phyloP scores from a whole-genome alignment of 148 eudicot genomes.

The Camellia lanceoleosa region DNA sequence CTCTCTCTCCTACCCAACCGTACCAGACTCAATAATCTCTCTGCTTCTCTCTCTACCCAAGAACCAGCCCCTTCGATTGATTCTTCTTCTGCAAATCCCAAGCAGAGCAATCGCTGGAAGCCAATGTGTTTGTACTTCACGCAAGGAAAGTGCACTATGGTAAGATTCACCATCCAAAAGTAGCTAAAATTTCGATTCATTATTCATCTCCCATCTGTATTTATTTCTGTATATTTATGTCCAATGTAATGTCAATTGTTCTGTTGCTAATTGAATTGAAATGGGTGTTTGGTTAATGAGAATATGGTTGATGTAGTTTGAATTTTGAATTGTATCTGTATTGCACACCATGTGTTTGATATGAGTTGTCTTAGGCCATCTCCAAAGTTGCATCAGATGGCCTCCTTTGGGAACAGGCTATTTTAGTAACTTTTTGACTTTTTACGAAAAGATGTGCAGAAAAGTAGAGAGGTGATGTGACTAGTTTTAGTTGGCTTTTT shows the following conservation, averaged over 20 bases:
- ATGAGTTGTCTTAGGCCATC: neutral
- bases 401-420: too few species aligned
- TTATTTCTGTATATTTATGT: neutral
- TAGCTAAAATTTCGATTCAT: neutral
- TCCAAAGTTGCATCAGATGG: too few species aligned
- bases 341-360: slow-evolving; percentile 36
- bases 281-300: neutral
- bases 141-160: slow-evolving; percentile 82
- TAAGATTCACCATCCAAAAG: slow-evolving; percentile 16
- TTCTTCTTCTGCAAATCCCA: slow-evolving; percentile 10
- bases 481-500: too few species aligned
- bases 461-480: too few species aligned
- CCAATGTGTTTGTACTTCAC: slow-evolving; percentile 83
- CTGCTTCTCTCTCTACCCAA: slow-evolving; percentile 42
- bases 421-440: too few species aligned
- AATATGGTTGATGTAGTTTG: neutral
- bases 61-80: slow-evolving; percentile 15
- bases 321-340: neutral
- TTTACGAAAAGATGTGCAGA: too few species aligned
- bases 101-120: slow-evolving; percentile 53
- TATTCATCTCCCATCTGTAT: too few species aligned
- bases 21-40: slow-evolving; percentile 16
- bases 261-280: slow-evolving; percentile 3
- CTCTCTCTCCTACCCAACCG: slow-evolving; percentile 18
- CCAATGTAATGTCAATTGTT: neutral